Evolutionary conservation across 2,329 filamentous ascomycete genomes (phyloP).

Genomic region (Pseudogymnoascus pannorum): DNA sequence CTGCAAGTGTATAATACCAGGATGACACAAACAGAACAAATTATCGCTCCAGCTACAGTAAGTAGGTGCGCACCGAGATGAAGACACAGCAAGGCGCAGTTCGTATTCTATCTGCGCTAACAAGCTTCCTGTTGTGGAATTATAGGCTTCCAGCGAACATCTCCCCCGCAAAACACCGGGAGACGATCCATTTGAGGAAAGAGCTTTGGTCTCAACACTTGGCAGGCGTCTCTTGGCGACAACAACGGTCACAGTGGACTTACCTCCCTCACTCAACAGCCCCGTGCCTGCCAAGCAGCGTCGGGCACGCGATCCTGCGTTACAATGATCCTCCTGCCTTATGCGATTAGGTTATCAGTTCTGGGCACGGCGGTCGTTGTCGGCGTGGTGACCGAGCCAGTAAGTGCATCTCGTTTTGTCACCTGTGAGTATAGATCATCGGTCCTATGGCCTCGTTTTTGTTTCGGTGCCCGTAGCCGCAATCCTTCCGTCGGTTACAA

Average conservation of each 20-base stretch:
- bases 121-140: constrained; percentile 9
- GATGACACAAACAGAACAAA: constrained; percentile 6
- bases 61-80: background rate
- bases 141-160: background rate
- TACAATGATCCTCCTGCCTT: constrained; percentile 1
- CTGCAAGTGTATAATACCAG: too few relatives aligned
- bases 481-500: background rate
- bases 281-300: constrained; percentile 2
- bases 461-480: background rate
- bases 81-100: background rate
- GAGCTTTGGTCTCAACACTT: background rate
- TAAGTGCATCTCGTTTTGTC: background rate
- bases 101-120: background rate
- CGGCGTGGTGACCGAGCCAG: background rate
- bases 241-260: background rate
- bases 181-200: background rate
- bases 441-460: background rate
- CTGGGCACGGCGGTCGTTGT: background rate
- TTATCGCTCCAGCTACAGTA: background rate
- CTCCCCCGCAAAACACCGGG: background rate
- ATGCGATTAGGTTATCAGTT: constrained; percentile 9
- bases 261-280: background rate
- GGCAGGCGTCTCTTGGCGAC: background rate
- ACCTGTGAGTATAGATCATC: constrained; percentile 1
- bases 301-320: background rate